Evolutionary conservation across 192 early-diverging fungal genomes (phyloP), one percentile per base, ranked within the genome.

Genomic region (Coemansia sp.): DNA sequence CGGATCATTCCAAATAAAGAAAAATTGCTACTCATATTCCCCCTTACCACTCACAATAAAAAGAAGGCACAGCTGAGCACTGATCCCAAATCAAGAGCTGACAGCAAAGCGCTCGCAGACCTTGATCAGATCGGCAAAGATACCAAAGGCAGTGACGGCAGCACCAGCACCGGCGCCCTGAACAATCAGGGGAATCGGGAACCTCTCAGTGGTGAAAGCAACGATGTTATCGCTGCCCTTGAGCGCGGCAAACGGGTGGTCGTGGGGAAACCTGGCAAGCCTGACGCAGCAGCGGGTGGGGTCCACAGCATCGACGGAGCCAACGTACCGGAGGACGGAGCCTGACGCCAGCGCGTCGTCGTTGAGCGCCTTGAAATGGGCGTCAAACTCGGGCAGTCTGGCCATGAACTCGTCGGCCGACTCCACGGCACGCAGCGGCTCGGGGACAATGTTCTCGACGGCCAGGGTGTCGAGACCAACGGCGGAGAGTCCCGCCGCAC

Each of bases 171-270:
- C 97, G 55, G 92, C 91, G 5, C 95, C 94, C 85, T 97, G 95
- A 60, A 99, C 89, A 75, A 99, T 98, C 59, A 99, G 80, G 38
- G 92, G 92, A 76, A 88, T 97, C 19, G 97, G 91, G 89, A 98
- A 99, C 22, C 92, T 81, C 79, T 93, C 87, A 0, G 97, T 98
- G 11, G 92, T 95, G 75, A 98, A 97, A 11, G 93, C 92, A 77
- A 99, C 93, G 69, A 99, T 96, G 75, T 99, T 99, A 72, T 99
- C 98, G 84, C 94, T 95, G 42, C 96, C 98, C 85, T 95, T 93
- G 56, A 99, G 86, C 19, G 92, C 88, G 3, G 96, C 95, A 70
- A 99, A 98, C 51, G 98, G 96, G 77, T 99, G 98, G 57, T 87
- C 88, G 53, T 85, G 81, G 20, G 92, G 86, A 77, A 93, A 96